phyloP scores from a whole-genome alignment of 2,329 filamentous ascomycete species.

The Teratosphaeria nubilosa region DNA sequence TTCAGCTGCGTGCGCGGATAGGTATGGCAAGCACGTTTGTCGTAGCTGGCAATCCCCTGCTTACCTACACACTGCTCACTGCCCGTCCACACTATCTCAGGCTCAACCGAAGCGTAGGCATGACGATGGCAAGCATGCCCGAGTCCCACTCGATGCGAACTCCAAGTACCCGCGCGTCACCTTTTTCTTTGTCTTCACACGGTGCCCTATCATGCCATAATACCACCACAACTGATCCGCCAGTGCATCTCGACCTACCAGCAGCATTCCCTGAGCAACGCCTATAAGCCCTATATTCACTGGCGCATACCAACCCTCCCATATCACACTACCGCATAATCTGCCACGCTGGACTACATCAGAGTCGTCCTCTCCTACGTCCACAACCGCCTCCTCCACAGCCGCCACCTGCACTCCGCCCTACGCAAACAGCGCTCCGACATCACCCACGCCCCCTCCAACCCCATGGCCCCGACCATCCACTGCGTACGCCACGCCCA shows the following conservation, averaged over 20 bases:
- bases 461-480: constrained; percentile 37
- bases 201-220: background rate
- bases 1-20: too few relatives aligned
- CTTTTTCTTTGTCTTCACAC: background rate
- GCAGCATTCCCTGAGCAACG: background rate
- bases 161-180: background rate
- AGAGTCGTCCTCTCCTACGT: background rate
- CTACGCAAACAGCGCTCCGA: background rate
- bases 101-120: background rate
- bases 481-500: constrained; percentile 62
- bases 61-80: background rate
- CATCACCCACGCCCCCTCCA: background rate
- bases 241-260: background rate
- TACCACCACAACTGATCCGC: background rate
- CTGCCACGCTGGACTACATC: background rate
- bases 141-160: background rate
- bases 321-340: background rate
- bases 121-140: background rate
- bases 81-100: background rate
- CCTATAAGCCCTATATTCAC: background rate
- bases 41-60: background rate
- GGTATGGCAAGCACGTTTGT: background rate
- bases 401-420: background rate
- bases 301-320: background rate
- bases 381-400: background rate